Percentiles rank a stretch among this genome's conserved stretches.
phyloP scores from a whole-genome alignment of 2,329 filamentous ascomycete genomes.

The Zopfia rhizophila region DNA sequence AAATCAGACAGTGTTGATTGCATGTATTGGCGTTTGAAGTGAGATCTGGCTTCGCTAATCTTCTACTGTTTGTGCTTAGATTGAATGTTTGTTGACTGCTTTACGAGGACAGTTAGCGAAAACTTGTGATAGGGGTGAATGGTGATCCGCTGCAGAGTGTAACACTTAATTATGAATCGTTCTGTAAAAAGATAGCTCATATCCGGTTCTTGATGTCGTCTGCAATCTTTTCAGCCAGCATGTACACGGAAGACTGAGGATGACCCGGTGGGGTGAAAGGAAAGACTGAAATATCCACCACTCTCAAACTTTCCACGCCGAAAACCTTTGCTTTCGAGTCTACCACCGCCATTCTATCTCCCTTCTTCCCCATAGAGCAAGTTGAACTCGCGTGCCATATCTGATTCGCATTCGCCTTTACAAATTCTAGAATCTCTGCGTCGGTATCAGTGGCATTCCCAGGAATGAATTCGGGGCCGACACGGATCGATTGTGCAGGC shows the following conservation, averaged over 20 bases:
- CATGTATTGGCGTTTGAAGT: slow-evolving; percentile 10
- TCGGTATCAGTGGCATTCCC: slow-evolving; percentile 28
- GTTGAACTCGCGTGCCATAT: slow-evolving; percentile 37
- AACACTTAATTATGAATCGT: too few relatives aligned
- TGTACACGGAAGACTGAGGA: slow-evolving; percentile 14
- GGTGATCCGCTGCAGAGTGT: background rate
- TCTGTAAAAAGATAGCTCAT: background rate
- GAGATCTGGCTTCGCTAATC: background rate
- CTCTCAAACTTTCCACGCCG: slow-evolving; percentile 39
- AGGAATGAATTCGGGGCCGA: slow-evolving; percentile 34
- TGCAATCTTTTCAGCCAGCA: slow-evolving; percentile 20
- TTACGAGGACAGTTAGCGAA: background rate
- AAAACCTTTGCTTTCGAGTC: slow-evolving; percentile 45
- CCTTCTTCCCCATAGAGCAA: slow-evolving; percentile 37
- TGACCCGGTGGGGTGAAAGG: slow-evolving; percentile 40
- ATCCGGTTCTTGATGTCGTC: slow-evolving; percentile 12
- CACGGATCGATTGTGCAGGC: slow-evolving; percentile 17
- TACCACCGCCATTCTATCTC: slow-evolving; percentile 43
- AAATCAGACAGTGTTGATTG: too few relatives aligned
- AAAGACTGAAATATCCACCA: slow-evolving; percentile 50
- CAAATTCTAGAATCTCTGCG: slow-evolving; percentile 28
- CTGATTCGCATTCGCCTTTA: slow-evolving; percentile 22
- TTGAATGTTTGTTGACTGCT: slow-evolving; percentile 6
- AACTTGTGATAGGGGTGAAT: slow-evolving; percentile 20
- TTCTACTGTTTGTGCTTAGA: slow-evolving; percentile 1